These are phyloP conservation scores for Microdochium bolleyi DNA, from an alignment of 2,329 filamentous ascomycete species.

Conservation along the genomic window DNA sequence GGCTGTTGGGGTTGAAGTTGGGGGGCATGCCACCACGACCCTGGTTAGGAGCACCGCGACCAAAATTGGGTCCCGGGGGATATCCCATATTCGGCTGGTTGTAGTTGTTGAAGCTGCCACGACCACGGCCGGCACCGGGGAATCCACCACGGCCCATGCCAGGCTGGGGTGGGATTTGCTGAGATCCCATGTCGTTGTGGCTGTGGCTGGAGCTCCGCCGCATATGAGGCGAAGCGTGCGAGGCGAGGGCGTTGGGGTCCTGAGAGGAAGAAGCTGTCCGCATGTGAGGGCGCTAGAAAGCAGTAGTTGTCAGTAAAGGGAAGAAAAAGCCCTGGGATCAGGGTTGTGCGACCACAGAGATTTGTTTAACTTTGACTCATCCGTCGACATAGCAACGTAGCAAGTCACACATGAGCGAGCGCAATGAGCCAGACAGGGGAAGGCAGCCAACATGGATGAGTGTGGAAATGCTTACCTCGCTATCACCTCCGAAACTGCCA, in stretches of 20 bases:
- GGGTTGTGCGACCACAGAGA: too few species aligned
- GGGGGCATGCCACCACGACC: constrained; percentile 41
- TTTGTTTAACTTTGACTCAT: too few species aligned
- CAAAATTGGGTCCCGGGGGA: constrained; percentile 26
- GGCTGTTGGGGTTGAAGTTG: constrained; percentile 33
- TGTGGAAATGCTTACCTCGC: constrained; percentile 55
- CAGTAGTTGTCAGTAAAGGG: constrained; percentile 13
- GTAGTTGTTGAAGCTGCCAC: constrained; percentile 40
- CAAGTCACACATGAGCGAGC: too few species aligned
- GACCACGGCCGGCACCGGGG: constrained; percentile 40
- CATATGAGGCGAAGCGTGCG: constrained; percentile 64
- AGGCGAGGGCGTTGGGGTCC: constrained; percentile 49
- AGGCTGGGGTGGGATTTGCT: constrained; percentile 37
- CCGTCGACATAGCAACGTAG: too few species aligned
- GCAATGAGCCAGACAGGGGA: too few species aligned
- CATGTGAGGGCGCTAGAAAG: constrained; percentile 51
- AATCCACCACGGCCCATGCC: constrained; percentile 51
- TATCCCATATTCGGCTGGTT: constrained; percentile 38
- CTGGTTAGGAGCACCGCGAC: constrained; percentile 31
- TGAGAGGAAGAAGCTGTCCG: constrained; percentile 58
- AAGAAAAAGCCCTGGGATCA: constrained; percentile 10
- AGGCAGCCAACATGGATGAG: too few species aligned
- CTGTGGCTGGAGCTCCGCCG: constrained; percentile 79
- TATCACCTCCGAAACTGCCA: constrained; percentile 75
- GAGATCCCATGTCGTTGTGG: constrained; percentile 64